Conservation (phyloP, 2,329 filamentous ascomycete genomes). For the Paramyrothecium roridum region DNA sequence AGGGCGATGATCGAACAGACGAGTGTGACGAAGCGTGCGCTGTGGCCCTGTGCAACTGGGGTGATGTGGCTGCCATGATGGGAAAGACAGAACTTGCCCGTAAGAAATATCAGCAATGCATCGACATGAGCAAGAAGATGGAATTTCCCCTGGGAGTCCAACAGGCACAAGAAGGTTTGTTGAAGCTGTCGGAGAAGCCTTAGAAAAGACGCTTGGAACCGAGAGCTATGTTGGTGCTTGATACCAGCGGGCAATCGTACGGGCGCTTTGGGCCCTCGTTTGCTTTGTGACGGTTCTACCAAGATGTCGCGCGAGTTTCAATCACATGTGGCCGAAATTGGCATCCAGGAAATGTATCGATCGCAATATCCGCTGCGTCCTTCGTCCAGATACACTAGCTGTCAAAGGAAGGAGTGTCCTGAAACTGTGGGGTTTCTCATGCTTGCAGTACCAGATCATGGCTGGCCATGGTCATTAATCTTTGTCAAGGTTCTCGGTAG, state of each 20-base stretch:
- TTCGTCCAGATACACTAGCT: not conserved
- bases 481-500: no score
- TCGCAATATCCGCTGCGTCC: not conserved
- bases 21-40: slow-evolving; percentile 85
- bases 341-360: not conserved
- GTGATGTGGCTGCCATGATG: slow-evolving; percentile 75
- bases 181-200: slow-evolving; percentile 21
- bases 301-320: no score
- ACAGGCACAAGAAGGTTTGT: slow-evolving; percentile 51
- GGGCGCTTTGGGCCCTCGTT: no score
- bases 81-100: slow-evolving; percentile 64
- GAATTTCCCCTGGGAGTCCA: slow-evolving; percentile 48
- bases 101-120: slow-evolving; percentile 66
- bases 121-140: slow-evolving; percentile 54
- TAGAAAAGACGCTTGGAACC: not conserved
- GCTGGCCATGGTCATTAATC: no score
- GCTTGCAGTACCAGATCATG: not conserved
- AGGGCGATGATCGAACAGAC: slow-evolving; percentile 62
- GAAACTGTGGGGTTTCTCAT: not conserved
- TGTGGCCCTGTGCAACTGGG: slow-evolving; percentile 81
- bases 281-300: no score
- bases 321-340: not conserved
- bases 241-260: not conserved
- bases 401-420: not conserved
- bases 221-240: slow-evolving; percentile 6